These are phyloP conservation scores for Proteromonas lacertae DNA, from an alignment of 352 stramenopile species.

Conservation along the genomic window DNA sequence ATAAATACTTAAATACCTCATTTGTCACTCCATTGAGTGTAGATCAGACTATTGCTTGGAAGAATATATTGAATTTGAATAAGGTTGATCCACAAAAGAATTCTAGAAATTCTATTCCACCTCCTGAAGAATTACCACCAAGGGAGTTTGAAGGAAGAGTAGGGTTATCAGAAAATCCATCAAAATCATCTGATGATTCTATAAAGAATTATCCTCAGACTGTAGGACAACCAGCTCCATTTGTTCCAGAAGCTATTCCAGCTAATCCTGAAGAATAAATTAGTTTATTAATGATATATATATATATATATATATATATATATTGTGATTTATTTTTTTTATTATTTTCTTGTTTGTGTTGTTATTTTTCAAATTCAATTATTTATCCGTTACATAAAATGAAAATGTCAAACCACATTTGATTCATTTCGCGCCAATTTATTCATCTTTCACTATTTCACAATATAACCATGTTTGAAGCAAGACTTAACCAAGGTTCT, in stretches of 20 bases:
- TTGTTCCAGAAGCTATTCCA: neutral
- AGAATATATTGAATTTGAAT: too few relatives aligned
- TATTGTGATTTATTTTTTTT: neutral
- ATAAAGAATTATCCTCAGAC: neutral
- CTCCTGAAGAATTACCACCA: neutral
- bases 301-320: neutral
- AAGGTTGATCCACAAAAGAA: too few relatives aligned
- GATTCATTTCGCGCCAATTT: neutral
- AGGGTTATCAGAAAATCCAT: neutral
- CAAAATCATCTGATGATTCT: neutral
- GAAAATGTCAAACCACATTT: neutral
- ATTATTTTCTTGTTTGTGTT: neutral
- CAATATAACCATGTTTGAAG: constrained; percentile 82
- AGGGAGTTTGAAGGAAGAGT: neutral
- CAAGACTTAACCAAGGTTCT: constrained; percentile 61
- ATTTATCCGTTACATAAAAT: neutral
- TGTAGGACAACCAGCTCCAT: neutral
- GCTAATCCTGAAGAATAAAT: neutral
- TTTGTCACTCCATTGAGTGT: too few relatives aligned
- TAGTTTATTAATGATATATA: neutral
- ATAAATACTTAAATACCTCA: too few relatives aligned
- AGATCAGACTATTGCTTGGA: too few relatives aligned
- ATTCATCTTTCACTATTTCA: neutral
- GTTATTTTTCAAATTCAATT: neutral
- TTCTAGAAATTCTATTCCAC: too few relatives aligned